phyloP scores from a whole-genome alignment of 768 basidiomycete genomes.

The Podaxis rugospora region DNA sequence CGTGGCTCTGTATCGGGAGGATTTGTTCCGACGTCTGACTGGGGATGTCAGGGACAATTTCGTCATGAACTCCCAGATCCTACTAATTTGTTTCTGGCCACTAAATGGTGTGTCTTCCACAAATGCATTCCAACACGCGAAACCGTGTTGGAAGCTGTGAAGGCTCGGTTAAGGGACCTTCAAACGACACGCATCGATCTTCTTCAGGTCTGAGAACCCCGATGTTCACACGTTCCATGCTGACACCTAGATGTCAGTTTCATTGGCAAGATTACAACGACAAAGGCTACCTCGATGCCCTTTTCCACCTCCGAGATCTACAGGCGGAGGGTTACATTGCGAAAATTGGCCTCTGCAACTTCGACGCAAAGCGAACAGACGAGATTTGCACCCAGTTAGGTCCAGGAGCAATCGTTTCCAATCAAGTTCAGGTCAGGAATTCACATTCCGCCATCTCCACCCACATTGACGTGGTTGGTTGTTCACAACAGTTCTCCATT shows the following conservation, averaged over 20 bases:
- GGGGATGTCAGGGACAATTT: constrained; percentile 62
- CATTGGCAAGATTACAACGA: constrained; percentile 71
- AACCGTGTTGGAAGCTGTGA: constrained; percentile 58
- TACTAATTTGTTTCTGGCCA: constrained; percentile 58
- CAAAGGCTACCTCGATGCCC: constrained; percentile 33
- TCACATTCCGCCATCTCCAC: not conserved
- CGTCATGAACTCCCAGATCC: constrained; percentile 38
- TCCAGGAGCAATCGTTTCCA: constrained; percentile 66
- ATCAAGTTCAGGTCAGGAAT: constrained; percentile 67
- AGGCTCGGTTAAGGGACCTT: constrained; percentile 66
- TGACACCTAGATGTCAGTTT: constrained; percentile 38
- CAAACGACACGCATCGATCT: constrained; percentile 55
- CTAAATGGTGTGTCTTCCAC: constrained; percentile 84
- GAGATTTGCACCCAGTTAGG: constrained; percentile 75
- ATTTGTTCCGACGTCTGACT: not conserved
- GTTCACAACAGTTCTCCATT: constrained; percentile 57
- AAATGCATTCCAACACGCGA: constrained; percentile 42
- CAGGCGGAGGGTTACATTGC: constrained; percentile 53
- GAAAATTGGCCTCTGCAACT: constrained; percentile 73
- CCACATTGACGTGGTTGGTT: not conserved
- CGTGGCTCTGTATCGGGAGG: constrained; percentile 18
- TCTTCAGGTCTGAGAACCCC: constrained; percentile 49
- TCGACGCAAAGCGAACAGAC: constrained; percentile 65
- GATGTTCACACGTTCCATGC: not conserved
- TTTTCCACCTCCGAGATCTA: constrained; percentile 55